These are phyloP conservation scores for Arbutus unedo DNA, from an alignment of 148 eudicot species.

Conservation along the genomic window DNA sequence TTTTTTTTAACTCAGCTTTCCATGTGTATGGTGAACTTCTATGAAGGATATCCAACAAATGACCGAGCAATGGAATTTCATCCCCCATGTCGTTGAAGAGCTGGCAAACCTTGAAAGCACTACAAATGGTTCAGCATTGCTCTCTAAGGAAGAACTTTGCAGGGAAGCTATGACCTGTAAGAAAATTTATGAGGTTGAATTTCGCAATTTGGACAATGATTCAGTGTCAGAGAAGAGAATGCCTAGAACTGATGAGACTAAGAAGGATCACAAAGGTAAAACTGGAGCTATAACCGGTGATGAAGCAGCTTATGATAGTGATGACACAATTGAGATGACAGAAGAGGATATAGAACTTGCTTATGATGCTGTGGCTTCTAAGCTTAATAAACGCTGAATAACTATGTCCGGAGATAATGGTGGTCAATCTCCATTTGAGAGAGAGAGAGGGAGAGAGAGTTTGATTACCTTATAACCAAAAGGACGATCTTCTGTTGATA, in stretches of 20 bases:
- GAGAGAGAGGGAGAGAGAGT: not conserved
- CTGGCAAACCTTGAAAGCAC: slow-evolving; percentile 45
- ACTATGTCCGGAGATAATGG: not conserved
- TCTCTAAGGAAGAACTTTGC: slow-evolving; percentile 50
- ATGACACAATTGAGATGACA: slow-evolving; percentile 90
- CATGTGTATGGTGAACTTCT: not conserved
- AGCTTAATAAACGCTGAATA: slow-evolving; percentile 20
- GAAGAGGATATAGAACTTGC: slow-evolving; percentile 85
- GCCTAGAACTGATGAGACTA: slow-evolving; percentile 27
- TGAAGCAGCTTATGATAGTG: slow-evolving; percentile 56
- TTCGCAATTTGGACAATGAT: slow-evolving; percentile 25
- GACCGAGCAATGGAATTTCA: slow-evolving; percentile 69
- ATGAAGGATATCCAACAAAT: slow-evolving; percentile 53
- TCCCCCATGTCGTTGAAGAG: slow-evolving; percentile 80
- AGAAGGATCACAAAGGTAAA: slow-evolving; percentile 22
- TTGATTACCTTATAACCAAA: not conserved
- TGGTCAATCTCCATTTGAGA: not conserved
- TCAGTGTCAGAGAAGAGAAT: slow-evolving; percentile 18
- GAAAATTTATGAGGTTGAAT: slow-evolving; percentile 62
- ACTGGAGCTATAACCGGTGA: slow-evolving; percentile 14
- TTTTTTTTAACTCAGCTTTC: slow-evolving; percentile 6
- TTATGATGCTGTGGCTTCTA: slow-evolving; percentile 45
- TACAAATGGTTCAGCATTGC: slow-evolving; percentile 15
- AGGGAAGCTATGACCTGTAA: slow-evolving; percentile 62
- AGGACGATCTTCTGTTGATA: not conserved